Conservation (phyloP, 1,284 basidiomycete genomes). For the Caloboletus firmus region DNA sequence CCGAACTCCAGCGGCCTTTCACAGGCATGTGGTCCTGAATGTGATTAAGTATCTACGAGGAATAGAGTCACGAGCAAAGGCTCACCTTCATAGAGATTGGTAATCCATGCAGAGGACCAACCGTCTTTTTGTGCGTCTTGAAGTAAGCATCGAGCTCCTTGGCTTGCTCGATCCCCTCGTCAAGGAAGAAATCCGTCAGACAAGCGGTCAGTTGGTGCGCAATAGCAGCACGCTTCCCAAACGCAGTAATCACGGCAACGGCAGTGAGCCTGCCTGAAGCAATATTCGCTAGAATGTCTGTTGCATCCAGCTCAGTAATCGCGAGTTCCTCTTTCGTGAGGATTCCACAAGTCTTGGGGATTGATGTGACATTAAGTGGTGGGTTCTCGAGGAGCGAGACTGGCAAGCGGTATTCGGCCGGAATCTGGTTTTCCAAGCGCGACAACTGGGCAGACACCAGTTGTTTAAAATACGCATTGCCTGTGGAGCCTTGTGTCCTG, state of each 20-base stretch:
- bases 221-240: constrained; percentile 33
- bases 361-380: constrained; percentile 28
- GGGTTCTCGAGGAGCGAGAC: constrained; percentile 18
- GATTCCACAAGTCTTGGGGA: constrained; percentile 42
- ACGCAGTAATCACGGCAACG: constrained; percentile 29
- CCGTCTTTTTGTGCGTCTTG: constrained; percentile 33
- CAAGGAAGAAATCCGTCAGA: constrained; percentile 32
- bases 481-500: constrained; percentile 26
- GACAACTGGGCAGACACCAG: constrained; percentile 18
- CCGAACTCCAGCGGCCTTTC: constrained; percentile 42
- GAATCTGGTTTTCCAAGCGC: constrained; percentile 29
- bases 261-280: constrained; percentile 23
- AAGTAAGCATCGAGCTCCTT: constrained; percentile 42
- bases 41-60: not conserved
- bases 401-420: constrained; percentile 15
- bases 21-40: constrained; percentile 43
- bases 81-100: constrained; percentile 47
- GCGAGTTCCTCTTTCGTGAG: constrained; percentile 41
- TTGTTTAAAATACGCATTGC: constrained; percentile 22
- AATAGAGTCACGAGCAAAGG: too few relatives aligned
- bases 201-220: constrained; percentile 33
- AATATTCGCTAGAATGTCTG: constrained; percentile 23
- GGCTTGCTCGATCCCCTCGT: constrained; percentile 40
- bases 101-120: constrained; percentile 52
- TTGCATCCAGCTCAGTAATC: constrained; percentile 43